These are phyloP conservation scores for Oryza coarctata DNA, from an alignment of 176 grass and related monocot species.

Conservation along the genomic window DNA sequence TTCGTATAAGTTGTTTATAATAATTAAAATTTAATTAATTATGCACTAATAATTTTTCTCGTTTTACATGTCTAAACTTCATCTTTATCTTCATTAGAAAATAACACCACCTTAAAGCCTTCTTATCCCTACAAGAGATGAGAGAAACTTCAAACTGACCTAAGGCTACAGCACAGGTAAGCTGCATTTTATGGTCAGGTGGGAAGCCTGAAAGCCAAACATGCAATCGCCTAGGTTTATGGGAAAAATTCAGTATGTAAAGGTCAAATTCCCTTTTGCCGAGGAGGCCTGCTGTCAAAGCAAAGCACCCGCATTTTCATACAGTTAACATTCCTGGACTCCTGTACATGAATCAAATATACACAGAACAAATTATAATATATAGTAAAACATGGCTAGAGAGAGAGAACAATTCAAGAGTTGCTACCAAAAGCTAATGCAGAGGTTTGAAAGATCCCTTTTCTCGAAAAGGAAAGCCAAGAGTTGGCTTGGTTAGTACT, in stretches of 20 bases:
- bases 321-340: constrained; percentile 33
- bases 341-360: constrained; percentile 11
- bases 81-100: too few relatives aligned
- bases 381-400: constrained; percentile 14
- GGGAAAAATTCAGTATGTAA: constrained; percentile 10
- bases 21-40: too few relatives aligned
- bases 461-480: constrained; percentile 15
- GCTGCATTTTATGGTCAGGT: not conserved
- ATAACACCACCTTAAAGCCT: too few relatives aligned
- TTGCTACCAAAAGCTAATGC: constrained; percentile 21
- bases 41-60: too few relatives aligned
- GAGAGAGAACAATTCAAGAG: constrained; percentile 33
- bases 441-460: constrained; percentile 25
- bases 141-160: not conserved
- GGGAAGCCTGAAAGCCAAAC: not conserved
- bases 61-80: too few relatives aligned
- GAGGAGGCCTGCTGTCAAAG: constrained; percentile 28
- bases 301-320: constrained; percentile 43
- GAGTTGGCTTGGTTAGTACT: not conserved
- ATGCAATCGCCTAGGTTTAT: constrained; percentile 18
- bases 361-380: not conserved
- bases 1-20: too few relatives aligned
- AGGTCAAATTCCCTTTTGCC: constrained; percentile 39
- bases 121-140: too few relatives aligned
- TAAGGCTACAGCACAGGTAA: not conserved